These are phyloP conservation scores for Fusarium oligoseptatum DNA, from an alignment of 2,329 filamentous ascomycete genomes.

Conservation along the genomic window DNA sequence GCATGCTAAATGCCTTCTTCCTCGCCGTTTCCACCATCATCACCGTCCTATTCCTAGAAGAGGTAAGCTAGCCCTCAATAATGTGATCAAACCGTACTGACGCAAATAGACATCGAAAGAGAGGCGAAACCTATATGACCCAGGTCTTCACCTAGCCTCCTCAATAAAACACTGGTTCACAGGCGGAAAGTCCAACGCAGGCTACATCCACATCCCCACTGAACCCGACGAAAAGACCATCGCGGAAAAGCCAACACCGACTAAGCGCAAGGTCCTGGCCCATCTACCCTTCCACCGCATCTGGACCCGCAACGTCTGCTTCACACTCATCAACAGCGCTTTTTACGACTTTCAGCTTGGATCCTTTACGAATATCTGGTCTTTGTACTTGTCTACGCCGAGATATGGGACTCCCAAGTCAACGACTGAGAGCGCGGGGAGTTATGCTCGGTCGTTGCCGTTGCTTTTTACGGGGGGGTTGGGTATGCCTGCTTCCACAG, in stretches of 20 bases:
- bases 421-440: slow-evolving; percentile 46
- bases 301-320: slow-evolving; percentile 63
- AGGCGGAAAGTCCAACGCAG: slow-evolving; percentile 45
- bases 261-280: slow-evolving; percentile 24
- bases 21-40: slow-evolving; percentile 67
- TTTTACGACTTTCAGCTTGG: slow-evolving; percentile 79
- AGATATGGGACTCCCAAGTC: slow-evolving; percentile 56
- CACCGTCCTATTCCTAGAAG: slow-evolving; percentile 75
- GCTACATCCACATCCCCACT: slow-evolving; percentile 50
- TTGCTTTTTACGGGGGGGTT: slow-evolving; percentile 75
- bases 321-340: slow-evolving; percentile 72
- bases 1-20: slow-evolving; percentile 73
- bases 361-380: slow-evolving; percentile 77
- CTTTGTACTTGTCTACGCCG: slow-evolving; percentile 76
- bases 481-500: slow-evolving; percentile 74
- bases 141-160: slow-evolving; percentile 55
- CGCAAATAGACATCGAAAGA: slow-evolving; percentile 59
- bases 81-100: slow-evolving; percentile 10
- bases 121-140: slow-evolving; percentile 60
- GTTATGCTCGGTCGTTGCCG: slow-evolving; percentile 52
- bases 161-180: slow-evolving; percentile 50
- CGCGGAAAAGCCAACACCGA: slow-evolving; percentile 22
- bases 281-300: slow-evolving; percentile 57
- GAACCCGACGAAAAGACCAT: slow-evolving; percentile 19
- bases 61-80: slow-evolving; percentile 56